These are phyloP conservation scores for Chrysoporthe austroafricana DNA, from an alignment of 2,329 filamentous ascomycete species.

Conservation along the genomic window DNA sequence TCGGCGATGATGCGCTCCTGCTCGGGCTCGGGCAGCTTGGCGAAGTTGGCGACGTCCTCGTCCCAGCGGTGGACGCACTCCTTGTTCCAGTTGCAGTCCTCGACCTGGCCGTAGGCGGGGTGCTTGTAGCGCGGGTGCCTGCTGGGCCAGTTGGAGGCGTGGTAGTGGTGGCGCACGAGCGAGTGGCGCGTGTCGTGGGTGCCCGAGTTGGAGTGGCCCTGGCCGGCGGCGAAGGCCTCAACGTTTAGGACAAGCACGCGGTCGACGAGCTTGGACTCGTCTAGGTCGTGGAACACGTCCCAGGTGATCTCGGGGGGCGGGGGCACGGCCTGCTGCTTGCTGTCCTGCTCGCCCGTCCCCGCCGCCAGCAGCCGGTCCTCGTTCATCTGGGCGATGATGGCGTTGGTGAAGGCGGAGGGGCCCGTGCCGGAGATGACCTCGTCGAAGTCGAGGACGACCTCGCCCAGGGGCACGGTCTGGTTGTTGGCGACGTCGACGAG, in stretches of 20 bases:
- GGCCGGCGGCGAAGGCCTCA: conserved; percentile 72
- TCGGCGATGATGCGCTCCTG: conserved; percentile 53
- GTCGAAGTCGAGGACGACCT: conserved; percentile 69
- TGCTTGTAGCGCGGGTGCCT: conserved; percentile 68
- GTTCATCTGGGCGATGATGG: conserved; percentile 67
- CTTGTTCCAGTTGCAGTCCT: conserved; percentile 70
- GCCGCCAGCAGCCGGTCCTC: conserved; percentile 33
- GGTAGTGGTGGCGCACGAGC: conserved; percentile 74
- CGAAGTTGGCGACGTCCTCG: conserved; percentile 62
- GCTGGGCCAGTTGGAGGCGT: conserved; percentile 72
- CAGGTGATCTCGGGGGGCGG: conserved; percentile 54
- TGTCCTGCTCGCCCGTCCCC: conserved; percentile 13
- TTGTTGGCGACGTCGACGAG: conserved; percentile 60
- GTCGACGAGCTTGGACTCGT: conserved; percentile 66
- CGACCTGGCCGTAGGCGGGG: conserved; percentile 70
- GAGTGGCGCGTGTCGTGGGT: conserved; percentile 68
- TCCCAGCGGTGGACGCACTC: conserved; percentile 70
- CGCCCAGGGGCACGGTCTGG: conserved; percentile 61
- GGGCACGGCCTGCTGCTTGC: conserved; percentile 24
- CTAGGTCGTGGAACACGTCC: conserved; percentile 67
- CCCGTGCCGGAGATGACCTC: conserved; percentile 73
- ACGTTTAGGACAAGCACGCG: conserved; percentile 69
- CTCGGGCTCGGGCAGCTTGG: conserved; percentile 60
- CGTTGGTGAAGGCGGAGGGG: conserved; percentile 69
- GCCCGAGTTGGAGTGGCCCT: conserved; percentile 73